Base-by-base conservation (phyloP, 345 rosid species). In the Brassica cretica region DNA sequence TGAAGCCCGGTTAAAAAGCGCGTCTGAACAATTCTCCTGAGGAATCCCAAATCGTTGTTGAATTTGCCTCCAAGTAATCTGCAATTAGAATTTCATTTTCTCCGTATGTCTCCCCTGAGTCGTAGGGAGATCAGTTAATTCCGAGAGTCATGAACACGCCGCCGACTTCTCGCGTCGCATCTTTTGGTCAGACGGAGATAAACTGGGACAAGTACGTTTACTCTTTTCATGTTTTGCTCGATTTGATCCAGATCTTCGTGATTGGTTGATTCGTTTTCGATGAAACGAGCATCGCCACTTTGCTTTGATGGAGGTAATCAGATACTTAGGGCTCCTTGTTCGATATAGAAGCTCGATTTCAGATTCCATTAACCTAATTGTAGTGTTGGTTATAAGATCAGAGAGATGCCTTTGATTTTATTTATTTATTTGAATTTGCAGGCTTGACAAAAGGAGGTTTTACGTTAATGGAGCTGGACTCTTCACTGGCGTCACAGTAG, bases 401-500 rank as follows among this genome's bases (percentile, higher is more conserved):
- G 1, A 41, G 53, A 44, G 5, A 3, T 0, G 44, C 53, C 53
- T 44, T 44, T 0, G 56, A n/a, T 49, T 12, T 46, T 32, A 32
- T 32, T 32, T 32, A 32, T 0, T 46, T 1, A 46, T 5, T 49
- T n/a, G 3, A 75, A 64, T 19, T 87, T 83, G 88, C 56, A 95
- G 98, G 89, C 98, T 95, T 69, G 97, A 95, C 76, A 95, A 91
- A 80, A 88, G 90, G 65, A 90, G 88, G 85, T 93, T 95, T 82
- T 95, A 93, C 76, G 89, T 89, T 56, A 88, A 83, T 27, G 99
- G 99, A 77, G 98, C 99, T 49, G 99, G 98, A 12, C 86, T 95
- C 72, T 95, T 95, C 86, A 91, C 99, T 1, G 99, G 98, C 77
- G 75, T 95, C 72, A 91, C 99, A 0, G 92, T 93, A 58, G 98